phyloP scores from a whole-genome alignment of 176 grass and related monocot species.

The Urochloa ruziziensis region DNA sequence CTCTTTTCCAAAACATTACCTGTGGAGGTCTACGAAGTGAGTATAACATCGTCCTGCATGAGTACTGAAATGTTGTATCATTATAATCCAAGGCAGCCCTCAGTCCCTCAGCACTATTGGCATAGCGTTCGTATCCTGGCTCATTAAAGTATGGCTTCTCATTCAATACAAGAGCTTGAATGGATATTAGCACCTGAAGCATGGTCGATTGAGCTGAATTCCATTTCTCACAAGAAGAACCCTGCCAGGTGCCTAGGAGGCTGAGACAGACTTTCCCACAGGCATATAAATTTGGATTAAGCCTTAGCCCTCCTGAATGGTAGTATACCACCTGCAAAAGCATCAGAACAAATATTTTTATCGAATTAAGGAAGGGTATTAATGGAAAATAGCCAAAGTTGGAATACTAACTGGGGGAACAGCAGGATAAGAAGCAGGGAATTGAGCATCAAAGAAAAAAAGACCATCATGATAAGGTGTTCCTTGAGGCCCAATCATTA shows the following conservation, averaged over 20 bases:
- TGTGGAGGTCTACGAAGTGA: conserved; percentile 68
- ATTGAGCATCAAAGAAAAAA: conserved; percentile 92
- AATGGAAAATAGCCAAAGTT: neutral
- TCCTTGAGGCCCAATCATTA: conserved; percentile 72
- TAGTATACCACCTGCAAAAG: conserved; percentile 67
- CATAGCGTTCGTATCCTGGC: conserved; percentile 53
- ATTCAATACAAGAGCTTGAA: conserved; percentile 94
- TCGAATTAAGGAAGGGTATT: conserved; percentile 9
- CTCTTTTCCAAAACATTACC: conserved; percentile 42
- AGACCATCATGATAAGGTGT: conserved; percentile 97
- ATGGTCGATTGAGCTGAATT: conserved; percentile 76
- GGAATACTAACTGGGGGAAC: conserved; percentile 62
- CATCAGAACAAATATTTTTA: conserved; percentile 16
- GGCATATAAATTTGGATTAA: conserved; percentile 90
- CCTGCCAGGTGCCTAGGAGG: conserved; percentile 78
- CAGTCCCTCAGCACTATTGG: conserved; percentile 46
- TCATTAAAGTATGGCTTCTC: conserved; percentile 95
- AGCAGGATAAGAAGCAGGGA: conserved; percentile 62
- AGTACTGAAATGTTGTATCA: conserved; percentile 57
- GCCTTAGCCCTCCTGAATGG: conserved; percentile 69
- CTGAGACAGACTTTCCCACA: conserved; percentile 93
- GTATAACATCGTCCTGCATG: conserved; percentile 91
- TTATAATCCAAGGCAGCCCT: conserved; percentile 52
- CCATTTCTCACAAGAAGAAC: conserved; percentile 80
- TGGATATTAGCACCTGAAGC: conserved; percentile 85